Evolutionary conservation across 768 basidiomycete genomes (phyloP), one percentile per base, ranked within the genome.

Genomic region (Daedaleopsis sinensis): DNA sequence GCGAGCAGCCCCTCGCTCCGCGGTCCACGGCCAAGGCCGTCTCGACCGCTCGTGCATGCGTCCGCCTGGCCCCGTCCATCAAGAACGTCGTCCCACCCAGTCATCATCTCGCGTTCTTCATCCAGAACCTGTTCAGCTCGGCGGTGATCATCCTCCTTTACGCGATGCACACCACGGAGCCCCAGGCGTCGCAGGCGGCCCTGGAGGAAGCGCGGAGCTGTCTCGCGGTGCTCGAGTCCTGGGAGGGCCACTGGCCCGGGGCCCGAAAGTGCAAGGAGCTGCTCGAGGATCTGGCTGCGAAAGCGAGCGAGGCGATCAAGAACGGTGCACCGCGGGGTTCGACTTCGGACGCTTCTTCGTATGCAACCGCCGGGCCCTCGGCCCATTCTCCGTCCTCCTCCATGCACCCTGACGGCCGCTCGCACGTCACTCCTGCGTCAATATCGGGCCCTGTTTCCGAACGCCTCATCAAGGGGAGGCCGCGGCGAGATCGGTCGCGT

Each of bases 161-260:
- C 71, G 89, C 93, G 37, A 94, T 94, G 91, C 93, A 93, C 72
- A 84, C 87, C 5, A 70, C 85, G 1, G 92, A 94, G 56, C 70
- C 81, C 12, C 80, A 82, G 46, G 84, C 85, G 44, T 84, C 87
- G n/a, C 72, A 79, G 32, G 80, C 85, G 13, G 92, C 93, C 13
- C 87, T 94, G 86, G 89, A 91, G 8, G 93, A 94, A 77, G 92
- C 89, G 9, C 86, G 82, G 73, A 86, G 84, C 58, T 87, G 90
- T 39, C 74, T 94, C 39, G 71, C 75, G 27, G 88, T 91, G 24
- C 77, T 94, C 57, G 88, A 88, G 69, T 84, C 86, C 7, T 92
- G 91, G 88, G 93, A 93, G 71, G 90, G 90, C 1, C 81, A 84
- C 58, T 94, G 93, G 93, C 93, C 93, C 21, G 93, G 93, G 16